Evolutionary conservation across 805 yeast species (phyloP).

Genomic region (Geotrichum ghanense): DNA sequence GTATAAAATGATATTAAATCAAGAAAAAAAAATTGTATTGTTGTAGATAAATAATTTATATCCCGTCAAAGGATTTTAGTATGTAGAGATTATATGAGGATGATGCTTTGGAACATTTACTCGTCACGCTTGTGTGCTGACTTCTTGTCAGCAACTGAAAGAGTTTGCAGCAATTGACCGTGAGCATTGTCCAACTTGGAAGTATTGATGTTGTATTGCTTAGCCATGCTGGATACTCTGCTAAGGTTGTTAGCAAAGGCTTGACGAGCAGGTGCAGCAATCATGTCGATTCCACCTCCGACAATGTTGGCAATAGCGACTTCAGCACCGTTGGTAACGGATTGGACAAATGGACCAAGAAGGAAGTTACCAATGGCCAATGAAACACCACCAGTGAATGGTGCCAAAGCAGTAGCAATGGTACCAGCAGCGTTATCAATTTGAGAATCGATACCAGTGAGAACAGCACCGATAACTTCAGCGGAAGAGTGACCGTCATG

Average conservation of each 20-base stretch:
- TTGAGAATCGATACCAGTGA: conserved; percentile 17
- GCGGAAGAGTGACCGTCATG: conserved; percentile 8
- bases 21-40: too few species aligned
- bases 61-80: too few species aligned
- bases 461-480: conserved; percentile 11
- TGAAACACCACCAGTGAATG: conserved; percentile 12
- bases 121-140: too few species aligned
- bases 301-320: conserved; percentile 13
- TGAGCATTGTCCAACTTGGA: neutral
- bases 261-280: conserved; percentile 7
- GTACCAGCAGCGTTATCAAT: conserved; percentile 15
- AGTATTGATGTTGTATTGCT: neutral
- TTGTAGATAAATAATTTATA: too few species aligned
- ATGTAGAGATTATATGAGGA: too few species aligned
- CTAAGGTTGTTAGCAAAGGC: neutral
- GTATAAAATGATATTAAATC: too few species aligned
- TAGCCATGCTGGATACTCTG: conserved; percentile 2
- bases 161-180: neutral
- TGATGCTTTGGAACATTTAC: too few species aligned
- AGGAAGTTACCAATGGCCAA: conserved; percentile 6
- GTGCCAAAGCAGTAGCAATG: conserved; percentile 7
- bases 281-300: conserved; percentile 11
- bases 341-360: conserved; percentile 16
- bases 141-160: neutral
- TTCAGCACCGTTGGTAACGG: conserved; percentile 16